These are phyloP conservation scores for Podospora pseudocomata DNA, from an alignment of 495 filamentous ascomycete genomes.

Conservation along the genomic window DNA sequence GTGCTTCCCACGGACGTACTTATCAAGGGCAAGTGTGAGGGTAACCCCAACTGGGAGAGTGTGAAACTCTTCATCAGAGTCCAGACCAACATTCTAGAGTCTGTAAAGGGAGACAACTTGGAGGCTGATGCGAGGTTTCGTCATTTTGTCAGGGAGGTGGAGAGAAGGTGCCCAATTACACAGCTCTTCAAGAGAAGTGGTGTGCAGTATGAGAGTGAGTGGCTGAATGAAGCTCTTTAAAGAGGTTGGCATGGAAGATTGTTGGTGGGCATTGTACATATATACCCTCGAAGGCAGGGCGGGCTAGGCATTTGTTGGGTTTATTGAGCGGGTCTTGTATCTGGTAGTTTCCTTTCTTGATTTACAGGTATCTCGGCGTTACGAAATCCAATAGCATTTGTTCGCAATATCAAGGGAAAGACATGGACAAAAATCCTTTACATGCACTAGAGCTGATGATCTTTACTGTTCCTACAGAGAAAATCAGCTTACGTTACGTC, in stretches of 20 bases:
- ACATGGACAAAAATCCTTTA: not conserved
- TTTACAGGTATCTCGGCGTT: not conserved
- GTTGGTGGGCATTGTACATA: not conserved
- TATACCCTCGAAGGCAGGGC: not conserved
- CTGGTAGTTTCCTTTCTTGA: not conserved
- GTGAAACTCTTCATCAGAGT: conserved; percentile 19
- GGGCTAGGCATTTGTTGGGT: not conserved
- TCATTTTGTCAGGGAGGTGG: conserved; percentile 24
- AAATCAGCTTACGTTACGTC: not conserved
- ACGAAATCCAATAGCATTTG: not conserved
- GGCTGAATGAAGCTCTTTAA: conserved; percentile 23
- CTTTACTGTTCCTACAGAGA: not conserved
- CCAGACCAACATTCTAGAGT: conserved; percentile 23
- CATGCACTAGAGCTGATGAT: not conserved
- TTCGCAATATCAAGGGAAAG: not conserved
- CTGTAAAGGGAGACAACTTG: not conserved
- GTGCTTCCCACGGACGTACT: conserved; percentile 24
- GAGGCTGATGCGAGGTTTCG: conserved; percentile 6
- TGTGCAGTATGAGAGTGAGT: conserved; percentile 22
- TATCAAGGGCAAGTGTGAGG: conserved; percentile 21
- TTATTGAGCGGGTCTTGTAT: not conserved
- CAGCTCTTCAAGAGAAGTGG: conserved; percentile 27
- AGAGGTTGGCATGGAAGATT: not conserved
- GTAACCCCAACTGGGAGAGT: conserved; percentile 28
- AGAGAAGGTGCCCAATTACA: conserved; percentile 30